Conservation (phyloP, 2,329 filamentous ascomycete species). For the Fusarium sp. region DNA sequence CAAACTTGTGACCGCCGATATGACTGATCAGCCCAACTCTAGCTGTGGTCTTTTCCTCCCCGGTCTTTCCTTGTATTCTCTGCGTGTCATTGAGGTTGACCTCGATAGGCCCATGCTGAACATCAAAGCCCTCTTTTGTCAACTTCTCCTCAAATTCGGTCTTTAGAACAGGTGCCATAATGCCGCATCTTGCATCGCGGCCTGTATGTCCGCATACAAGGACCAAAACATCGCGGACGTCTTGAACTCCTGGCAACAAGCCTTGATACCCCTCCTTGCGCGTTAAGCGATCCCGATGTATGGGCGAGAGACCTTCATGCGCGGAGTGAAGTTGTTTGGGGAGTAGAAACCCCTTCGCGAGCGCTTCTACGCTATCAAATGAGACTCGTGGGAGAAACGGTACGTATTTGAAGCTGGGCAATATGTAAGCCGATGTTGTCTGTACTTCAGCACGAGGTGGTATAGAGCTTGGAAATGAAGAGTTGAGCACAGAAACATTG, state of each 20-base stretch:
- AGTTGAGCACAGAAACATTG: slow-evolving; percentile 81
- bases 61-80: slow-evolving; percentile 40
- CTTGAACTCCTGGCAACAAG: slow-evolving; percentile 68
- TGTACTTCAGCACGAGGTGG: slow-evolving; percentile 60
- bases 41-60: slow-evolving; percentile 57
- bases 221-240: slow-evolving; percentile 78
- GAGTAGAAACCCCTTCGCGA: slow-evolving; percentile 76
- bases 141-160: slow-evolving; percentile 77
- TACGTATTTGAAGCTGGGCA: slow-evolving; percentile 87
- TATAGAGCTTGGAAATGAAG: slow-evolving; percentile 76
- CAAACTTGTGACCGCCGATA: slow-evolving; percentile 87
- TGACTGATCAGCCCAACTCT: slow-evolving; percentile 81
- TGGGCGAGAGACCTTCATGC: slow-evolving; percentile 70
- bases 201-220: slow-evolving; percentile 90
- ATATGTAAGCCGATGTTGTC: slow-evolving; percentile 77
- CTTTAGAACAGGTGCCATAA: slow-evolving; percentile 80
- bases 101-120: slow-evolving; percentile 63
- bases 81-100: slow-evolving; percentile 39
- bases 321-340: slow-evolving; percentile 72
- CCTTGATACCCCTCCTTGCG: slow-evolving; percentile 66
- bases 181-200: slow-evolving; percentile 84
- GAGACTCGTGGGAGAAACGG: slow-evolving; percentile 75
- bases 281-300: slow-evolving; percentile 66
- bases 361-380: slow-evolving; percentile 66
- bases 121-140: slow-evolving; percentile 60